Base-by-base conservation (phyloP, 352 stramenopile genomes). In the Globisporangium camurandrum region DNA sequence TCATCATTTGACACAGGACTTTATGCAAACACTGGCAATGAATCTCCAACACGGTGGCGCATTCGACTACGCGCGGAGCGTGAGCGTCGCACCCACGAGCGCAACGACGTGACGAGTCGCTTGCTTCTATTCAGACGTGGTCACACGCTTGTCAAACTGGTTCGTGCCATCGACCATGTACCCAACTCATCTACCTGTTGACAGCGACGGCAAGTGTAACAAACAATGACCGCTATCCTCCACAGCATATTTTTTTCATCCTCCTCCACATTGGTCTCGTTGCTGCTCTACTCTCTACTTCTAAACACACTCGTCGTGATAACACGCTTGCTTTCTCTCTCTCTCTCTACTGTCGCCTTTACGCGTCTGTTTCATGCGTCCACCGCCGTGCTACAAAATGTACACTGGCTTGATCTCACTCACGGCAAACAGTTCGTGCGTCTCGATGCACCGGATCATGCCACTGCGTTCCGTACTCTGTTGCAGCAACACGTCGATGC, bases 11-110 rank as follows among this genome's bases (percentile, higher is more conserved):
- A n/a, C n/a, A n/a, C 39, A 89, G 74, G 78, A 93, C 46, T 93
- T 93, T 33, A 88, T 93, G 78, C 77, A 86, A 59, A 87, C 71
- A 39, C 63, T 88, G 53, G 72, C 67, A 12, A 66, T 83, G 31
- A 88, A 86, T 41, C 64, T 93, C 27, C 75, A 88, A 53, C 81
- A 93, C 45, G 69, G 58, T 19, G 73, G 73, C n/a, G 77, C 71
- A 16, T 92, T 87, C 51, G 61, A 70, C 20, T 52, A 54, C 22
- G 64, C 59, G 34, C 47, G 56, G 39, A 39, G 53, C 51, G 40
- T 59, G 26, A 58, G 59, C 9, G 56, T 44, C 24, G 47, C 43
- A 16, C 48, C 59, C 10, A 54, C 27, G 19, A 28, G 44, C 11
- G n/a, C 28, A 7, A n/a, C 34, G 28, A n/a, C n/a, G n/a, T n/a